Conservation (phyloP, 495 filamentous ascomycete genomes). For the Penicillium dipodomyicola region DNA sequence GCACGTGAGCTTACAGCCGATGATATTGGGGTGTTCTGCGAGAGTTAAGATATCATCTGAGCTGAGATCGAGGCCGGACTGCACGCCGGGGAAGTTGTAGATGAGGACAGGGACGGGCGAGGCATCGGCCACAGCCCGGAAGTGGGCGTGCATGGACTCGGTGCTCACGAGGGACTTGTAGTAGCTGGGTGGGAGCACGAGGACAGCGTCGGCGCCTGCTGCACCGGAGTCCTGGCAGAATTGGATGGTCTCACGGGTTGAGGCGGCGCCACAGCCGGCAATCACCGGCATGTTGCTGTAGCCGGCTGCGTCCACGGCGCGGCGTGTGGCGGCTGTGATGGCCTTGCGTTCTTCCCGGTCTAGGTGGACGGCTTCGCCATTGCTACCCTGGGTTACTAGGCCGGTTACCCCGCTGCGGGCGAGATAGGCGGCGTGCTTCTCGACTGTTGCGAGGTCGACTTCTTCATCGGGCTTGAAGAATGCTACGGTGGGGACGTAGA, state of each 20-base stretch:
- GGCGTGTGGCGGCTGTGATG: conserved; percentile 72
- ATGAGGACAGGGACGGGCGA: conserved; percentile 87
- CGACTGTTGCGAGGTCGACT: conserved; percentile 64
- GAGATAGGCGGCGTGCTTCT: conserved; percentile 78
- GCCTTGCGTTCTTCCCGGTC: conserved; percentile 65
- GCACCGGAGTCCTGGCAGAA: conserved; percentile 72
- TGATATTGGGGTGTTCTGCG: conserved; percentile 77
- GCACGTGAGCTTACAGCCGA: conserved; percentile 89
- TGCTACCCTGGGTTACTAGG: conserved; percentile 83
- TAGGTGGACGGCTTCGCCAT: conserved; percentile 84
- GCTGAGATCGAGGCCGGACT: conserved; percentile 74
- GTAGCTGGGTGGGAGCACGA: conserved; percentile 84
- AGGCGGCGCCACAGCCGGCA: conserved; percentile 80
- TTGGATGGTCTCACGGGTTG: conserved; percentile 80
- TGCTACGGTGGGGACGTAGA: conserved; percentile 69
- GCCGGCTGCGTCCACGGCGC: conserved; percentile 68
- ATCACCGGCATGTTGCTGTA: conserved; percentile 71
- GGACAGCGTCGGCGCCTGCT: conserved; percentile 77
- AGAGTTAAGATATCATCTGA: conserved; percentile 77
- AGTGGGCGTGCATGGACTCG: conserved; percentile 66
- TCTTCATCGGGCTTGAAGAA: conserved; percentile 64
- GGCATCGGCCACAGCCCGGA: conserved; percentile 71
- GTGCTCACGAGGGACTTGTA: conserved; percentile 64
- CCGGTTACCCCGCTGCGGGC: conserved; percentile 76
- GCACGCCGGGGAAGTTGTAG: conserved; percentile 90